A percentile compares a stretch with the other conserved stretches of the same genome.
These are phyloP conservation scores for Cystobasidiaceae sp. DNA, from an alignment of 1,284 basidiomycete species.

Conservation along the genomic window DNA sequence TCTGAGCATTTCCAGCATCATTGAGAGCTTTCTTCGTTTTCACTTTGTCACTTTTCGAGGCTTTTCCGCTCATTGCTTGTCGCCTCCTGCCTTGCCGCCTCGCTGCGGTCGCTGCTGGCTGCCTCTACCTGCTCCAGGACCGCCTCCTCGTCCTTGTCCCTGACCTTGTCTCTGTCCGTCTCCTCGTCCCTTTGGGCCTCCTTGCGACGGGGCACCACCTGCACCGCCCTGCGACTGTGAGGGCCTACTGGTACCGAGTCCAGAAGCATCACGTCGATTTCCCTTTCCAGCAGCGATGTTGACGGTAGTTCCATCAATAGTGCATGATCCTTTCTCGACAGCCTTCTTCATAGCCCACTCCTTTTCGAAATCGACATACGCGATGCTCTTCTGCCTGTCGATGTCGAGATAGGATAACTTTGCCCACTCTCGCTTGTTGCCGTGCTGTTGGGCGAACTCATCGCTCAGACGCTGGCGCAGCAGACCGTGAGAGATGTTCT, in stretches of 20 bases:
- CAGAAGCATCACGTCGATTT: constrained; percentile 8
- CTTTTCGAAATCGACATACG: constrained; percentile 29
- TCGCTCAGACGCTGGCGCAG: constrained; percentile 18
- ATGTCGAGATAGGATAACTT: constrained; percentile 22
- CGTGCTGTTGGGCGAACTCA: constrained; percentile 5
- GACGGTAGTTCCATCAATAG: constrained; percentile 1
- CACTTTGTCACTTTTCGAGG: no score
- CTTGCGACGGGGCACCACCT: no score
- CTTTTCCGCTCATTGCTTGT: neutral
- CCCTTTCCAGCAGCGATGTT: constrained; percentile 9
- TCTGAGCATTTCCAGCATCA: no score
- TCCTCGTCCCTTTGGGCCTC: neutral
- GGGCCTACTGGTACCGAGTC: neutral
- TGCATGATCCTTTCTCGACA: neutral
- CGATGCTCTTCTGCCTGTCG: constrained; percentile 7
- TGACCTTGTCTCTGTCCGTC: neutral
- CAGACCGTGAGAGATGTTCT: constrained; percentile 6
- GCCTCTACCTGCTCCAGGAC: constrained; percentile 2
- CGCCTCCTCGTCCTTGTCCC: no score
- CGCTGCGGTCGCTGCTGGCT: neutral
- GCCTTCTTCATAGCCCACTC: constrained; percentile 17
- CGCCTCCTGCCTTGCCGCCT: constrained; percentile 3
- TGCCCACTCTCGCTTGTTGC: neutral
- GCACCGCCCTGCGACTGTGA: no score
- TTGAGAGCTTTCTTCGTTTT: no score